Evolutionary conservation across 495 filamentous ascomycete species (phyloP), one percentile per base, ranked within the genome.

Genomic region (Bacidia rubella): DNA sequence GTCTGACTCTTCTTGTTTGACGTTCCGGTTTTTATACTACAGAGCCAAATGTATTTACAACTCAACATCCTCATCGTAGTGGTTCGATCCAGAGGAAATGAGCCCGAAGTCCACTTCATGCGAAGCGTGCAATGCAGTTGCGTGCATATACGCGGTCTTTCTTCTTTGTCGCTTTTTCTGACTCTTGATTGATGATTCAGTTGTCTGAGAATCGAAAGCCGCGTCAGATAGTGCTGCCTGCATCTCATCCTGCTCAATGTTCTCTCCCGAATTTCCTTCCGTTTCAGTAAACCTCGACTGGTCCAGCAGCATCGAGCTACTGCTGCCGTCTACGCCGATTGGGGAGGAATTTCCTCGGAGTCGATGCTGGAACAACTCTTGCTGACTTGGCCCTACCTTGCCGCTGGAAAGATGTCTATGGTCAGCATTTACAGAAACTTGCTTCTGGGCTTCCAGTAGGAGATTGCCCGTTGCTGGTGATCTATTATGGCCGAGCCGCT

Each of bases 71-170:
- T 68, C 65, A 47, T 73, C 67, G 0, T 66, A 60, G 57, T 77
- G 74, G 53, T 72, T 70, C 54, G 68, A 60, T 12, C 66, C 65
- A 11, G 70, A 67, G 24, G 75, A 77, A 44, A 74, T 57, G 25
- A 76, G 60, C 15, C 70, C 63, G 15, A 35, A 35, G 7, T 35
- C 29, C 29, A 35, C 29, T 7, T 35, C 15, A 19, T 72, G 54
- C 21, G 68, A 63, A n/a, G 12, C 17, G 9, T 5, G 20, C 19
- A n/a, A 5, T 9, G 7, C 20, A 22, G 9, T 17, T 20, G 20
- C 12, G 20, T 17, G 7, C 41, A 9, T 20, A 22, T 17, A 44
- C 7, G 9, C 41, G 7, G 12, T 44, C 9, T 9, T 44, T 20
- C 15, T 44, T 4, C 66, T 49, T 38, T 71, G 74, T 3, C 72